Base-by-base conservation (phyloP, 805 yeast species). In the Kodamaea kaohsiungensis region DNA sequence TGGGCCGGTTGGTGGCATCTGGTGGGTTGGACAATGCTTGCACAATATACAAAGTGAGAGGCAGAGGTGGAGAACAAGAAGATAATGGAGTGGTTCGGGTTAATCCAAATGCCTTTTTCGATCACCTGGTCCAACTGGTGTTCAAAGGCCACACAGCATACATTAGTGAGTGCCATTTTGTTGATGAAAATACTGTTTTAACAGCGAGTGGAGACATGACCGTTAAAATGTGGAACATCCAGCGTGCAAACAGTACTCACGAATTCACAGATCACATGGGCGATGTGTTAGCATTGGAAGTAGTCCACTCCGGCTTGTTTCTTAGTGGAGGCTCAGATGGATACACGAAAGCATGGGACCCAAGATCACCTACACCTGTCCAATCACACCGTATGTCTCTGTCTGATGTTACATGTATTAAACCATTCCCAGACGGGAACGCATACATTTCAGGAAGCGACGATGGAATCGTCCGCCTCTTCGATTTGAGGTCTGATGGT, bases 151-250 rank as follows among this genome's bases (percentile, higher is more conserved):
- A 92, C 69, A 78, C 83, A 7, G 93, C 95, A 46, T 92, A 91
- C 65, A 82, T 92, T 4, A 84, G 93, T 0, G 90, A 85, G 59
- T 77, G 89, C 57, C 85, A 83, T 47, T 92, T 91, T 64, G 53
- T 87, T n/a, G 74, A 76, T 52, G 81, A 86, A 56, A 69, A 77
- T 4, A 16, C 47, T 27, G 66, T 90, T 0, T 63, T 91, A 15
- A 88, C 96, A 0, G 80, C 87, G 0, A 85, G 92, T 42, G 97
- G 96, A 2, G 98, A 91, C 67, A 82, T 86, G 85, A 83, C 93
- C 0, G 81, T 90, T 62, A 79, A 81, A 1, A 66, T 86, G 51
- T 92, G 97, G 97, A 96, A 92, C 67, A 76, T 90, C 19, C 75
- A 78, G 8, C 82, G 81, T 59, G 86, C 89, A 1, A 73, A 72